Evolutionary conservation across 225 moss, liverwort and hornwort species (phyloP), one percentile per base, ranked within the genome.

Genomic region (Antitrichia curtipendula): DNA sequence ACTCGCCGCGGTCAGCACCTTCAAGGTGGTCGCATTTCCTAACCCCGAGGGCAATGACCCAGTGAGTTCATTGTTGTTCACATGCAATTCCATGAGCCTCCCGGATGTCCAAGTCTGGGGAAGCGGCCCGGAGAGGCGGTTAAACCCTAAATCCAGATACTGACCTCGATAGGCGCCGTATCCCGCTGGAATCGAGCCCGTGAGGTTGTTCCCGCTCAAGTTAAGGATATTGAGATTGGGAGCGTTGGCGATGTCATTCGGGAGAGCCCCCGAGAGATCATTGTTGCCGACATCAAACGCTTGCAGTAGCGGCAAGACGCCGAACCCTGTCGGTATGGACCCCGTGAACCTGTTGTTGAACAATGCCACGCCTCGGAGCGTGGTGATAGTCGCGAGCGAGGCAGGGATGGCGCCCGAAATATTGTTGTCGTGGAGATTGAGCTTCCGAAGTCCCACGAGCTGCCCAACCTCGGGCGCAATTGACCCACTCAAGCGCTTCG

Each of bases 261-360:
- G 96, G 43, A 93, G 71, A 41, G 75, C 22, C 24, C 97, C 97
- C 0, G 93, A 79, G 12, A 96, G 86, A 9, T 82, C 89, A 53
- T 96, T 98, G 65, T 90, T 86, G 21, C 90, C 94, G 4, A 92
- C 86, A 38, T 98, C 94, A 56, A 98, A 88, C 19, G 96, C 91
- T 75, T 92, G 91, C 24, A 98, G 89, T 14, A 90, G 12, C 7
- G 91, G 92, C 87, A 96, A 81, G 47, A 68, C 89, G 23, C 96
- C 95, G 54, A 98, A 86, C 50, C 90, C 91, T 4, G 88, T 36
- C 22, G 96, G 96, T 13, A 98, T 12, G 4, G 90, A 16, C 12
- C 96, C 96, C 2, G 93, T 95, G 18, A 98, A 85, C 63, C 25
- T 86, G 59, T 97, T 97, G 64, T 97, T 91, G 41, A 94, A 94